phyloP scores from a whole-genome alignment of 2,329 filamentous ascomycete species.

The Colletotrichum sojae region DNA sequence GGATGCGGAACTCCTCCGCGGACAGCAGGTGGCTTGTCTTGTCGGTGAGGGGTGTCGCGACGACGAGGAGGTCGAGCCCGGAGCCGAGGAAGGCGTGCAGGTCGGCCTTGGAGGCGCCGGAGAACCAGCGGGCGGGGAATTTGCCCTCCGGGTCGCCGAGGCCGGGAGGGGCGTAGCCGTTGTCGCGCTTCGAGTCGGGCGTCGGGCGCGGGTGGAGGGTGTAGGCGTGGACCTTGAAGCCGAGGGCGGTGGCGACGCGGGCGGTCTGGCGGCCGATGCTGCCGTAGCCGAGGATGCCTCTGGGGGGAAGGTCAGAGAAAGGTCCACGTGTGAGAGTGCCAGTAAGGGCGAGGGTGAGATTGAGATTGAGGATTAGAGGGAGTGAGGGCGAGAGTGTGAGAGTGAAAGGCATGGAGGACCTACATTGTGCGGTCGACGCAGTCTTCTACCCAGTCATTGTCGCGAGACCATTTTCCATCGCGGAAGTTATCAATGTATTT shows the following conservation, averaged over 20 bases:
- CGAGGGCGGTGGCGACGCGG: constrained; percentile 73
- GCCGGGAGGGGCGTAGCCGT: constrained; percentile 76
- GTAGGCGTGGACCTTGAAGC: constrained; percentile 82
- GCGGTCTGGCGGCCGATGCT: constrained; percentile 68
- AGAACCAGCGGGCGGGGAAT: constrained; percentile 67
- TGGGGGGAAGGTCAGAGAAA: constrained; percentile 40
- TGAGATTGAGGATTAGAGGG: too few relatives aligned
- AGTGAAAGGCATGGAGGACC: constrained; percentile 41
- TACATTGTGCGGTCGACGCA: constrained; percentile 65
- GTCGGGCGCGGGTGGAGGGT: constrained; percentile 79
- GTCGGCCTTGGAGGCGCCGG: constrained; percentile 57
- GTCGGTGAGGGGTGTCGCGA: constrained; percentile 66
- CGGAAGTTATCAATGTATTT: constrained; percentile 61
- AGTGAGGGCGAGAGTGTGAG: background rate
- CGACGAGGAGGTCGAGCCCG: constrained; percentile 66
- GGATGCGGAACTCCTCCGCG: constrained; percentile 62
- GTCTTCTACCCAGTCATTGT: constrained; percentile 54
- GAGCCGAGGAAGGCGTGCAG: constrained; percentile 66
- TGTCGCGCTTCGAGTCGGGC: constrained; percentile 74
- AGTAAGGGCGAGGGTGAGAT: too few relatives aligned
- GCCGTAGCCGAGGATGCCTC: constrained; percentile 69
- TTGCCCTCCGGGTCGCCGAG: constrained; percentile 69
- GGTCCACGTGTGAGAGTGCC: background rate
- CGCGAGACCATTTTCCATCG: constrained; percentile 59
- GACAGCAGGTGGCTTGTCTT: constrained; percentile 66